A percentile compares a stretch with the other conserved stretches of the same genome.
Conservation (phyloP, 2,329 filamentous ascomycete species). For the Ophiostoma angusticollis region DNA sequence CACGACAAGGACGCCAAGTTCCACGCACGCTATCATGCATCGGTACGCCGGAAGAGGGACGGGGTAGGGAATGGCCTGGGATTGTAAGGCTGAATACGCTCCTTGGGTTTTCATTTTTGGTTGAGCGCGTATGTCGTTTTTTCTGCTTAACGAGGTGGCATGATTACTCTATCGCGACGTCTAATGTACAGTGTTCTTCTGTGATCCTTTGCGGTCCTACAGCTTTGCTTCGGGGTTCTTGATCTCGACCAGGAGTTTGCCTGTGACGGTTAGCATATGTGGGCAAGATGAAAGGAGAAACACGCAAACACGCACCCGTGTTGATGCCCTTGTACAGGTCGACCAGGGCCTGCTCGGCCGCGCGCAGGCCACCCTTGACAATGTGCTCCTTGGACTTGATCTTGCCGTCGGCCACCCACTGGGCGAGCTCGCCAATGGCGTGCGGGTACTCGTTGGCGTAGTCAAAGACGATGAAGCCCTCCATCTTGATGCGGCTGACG, state of each 20-base stretch:
- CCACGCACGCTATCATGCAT: constrained; percentile 26
- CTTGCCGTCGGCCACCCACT: constrained; percentile 61
- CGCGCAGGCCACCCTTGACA: constrained; percentile 52
- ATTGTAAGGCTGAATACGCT: not conserved
- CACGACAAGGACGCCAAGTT: constrained; percentile 30
- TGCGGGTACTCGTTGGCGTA: constrained; percentile 42
- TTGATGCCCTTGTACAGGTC: constrained; percentile 57
- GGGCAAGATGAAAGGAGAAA: not conserved
- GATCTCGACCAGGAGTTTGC: constrained; percentile 16
- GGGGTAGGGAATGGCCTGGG: too few species aligned
- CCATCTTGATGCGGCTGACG: constrained; percentile 40
- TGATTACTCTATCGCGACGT: too few species aligned
- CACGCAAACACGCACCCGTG: constrained; percentile 33
- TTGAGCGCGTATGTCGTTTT: too few species aligned
- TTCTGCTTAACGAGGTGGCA: too few species aligned
- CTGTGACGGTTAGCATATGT: too few species aligned
- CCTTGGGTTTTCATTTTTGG: too few species aligned
- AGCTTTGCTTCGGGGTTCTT: constrained; percentile 15
- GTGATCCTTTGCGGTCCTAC: too few species aligned
- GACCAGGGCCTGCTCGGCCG: constrained; percentile 49
- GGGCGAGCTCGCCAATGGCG: constrained; percentile 47
- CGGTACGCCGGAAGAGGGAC: constrained; percentile 13
- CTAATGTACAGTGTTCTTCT: too few species aligned
- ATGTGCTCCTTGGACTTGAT: constrained; percentile 60
- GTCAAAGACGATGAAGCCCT: constrained; percentile 64